A percentile compares a stretch with the other conserved stretches of the same genome.
Conservation (phyloP, 1,284 basidiomycete species). For the Trametes sp. region DNA sequence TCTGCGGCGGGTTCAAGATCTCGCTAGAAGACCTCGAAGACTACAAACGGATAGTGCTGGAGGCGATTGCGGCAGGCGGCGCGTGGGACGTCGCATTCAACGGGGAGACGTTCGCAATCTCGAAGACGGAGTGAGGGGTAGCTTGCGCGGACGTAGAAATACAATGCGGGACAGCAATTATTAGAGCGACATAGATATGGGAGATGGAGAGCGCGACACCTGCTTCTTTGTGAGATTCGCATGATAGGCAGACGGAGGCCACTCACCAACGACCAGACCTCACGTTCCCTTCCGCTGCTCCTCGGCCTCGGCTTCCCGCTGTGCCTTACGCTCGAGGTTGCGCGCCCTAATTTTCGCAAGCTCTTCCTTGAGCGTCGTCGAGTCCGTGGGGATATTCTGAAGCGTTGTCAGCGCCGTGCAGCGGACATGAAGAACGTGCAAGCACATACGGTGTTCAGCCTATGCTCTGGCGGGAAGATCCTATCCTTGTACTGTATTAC, state of each 20-base stretch:
- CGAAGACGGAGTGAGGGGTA: slow-evolving; percentile 25
- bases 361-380: slow-evolving; percentile 68
- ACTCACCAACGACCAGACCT: slow-evolving; percentile 1
- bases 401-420: not conserved
- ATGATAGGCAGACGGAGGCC: not conserved
- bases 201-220: not conserved
- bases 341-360: slow-evolving; percentile 73
- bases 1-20: slow-evolving; percentile 79
- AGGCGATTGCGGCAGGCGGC: slow-evolving; percentile 39
- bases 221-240: not conserved
- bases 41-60: slow-evolving; percentile 52
- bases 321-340: slow-evolving; percentile 55
- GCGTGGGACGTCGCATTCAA: slow-evolving; percentile 51
- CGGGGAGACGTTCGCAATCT: slow-evolving; percentile 42
- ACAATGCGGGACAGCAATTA: slow-evolving; percentile 22
- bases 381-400: slow-evolving; percentile 70
- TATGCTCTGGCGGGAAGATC: slow-evolving; percentile 70
- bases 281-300: slow-evolving; percentile 31
- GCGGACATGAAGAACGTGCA: not conserved
- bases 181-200: slow-evolving; percentile 13
- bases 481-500: slow-evolving; percentile 70
- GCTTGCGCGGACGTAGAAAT: slow-evolving; percentile 24
- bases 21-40: slow-evolving; percentile 58
- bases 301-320: slow-evolving; percentile 48
- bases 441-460: slow-evolving; percentile 56